Conservation (phyloP, 352 stramenopile genomes). For the Blastocystis sp. region DNA sequence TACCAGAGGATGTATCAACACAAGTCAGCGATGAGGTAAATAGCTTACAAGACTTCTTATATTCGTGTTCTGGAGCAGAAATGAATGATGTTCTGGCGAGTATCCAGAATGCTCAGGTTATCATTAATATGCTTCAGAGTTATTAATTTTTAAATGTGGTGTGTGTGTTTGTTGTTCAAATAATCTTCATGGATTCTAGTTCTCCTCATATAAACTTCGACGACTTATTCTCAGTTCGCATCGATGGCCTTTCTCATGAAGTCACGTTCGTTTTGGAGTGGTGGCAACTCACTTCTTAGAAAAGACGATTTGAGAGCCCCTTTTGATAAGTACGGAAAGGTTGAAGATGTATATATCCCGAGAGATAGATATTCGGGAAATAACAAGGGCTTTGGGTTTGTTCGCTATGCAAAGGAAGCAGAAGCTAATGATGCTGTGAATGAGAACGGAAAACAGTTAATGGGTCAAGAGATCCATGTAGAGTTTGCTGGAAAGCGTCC, state of each 20-base stretch:
- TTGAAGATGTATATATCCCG: background rate
- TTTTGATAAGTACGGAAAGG: background rate
- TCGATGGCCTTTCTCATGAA: background rate
- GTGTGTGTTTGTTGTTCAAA: background rate
- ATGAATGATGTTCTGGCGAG: conserved; percentile 11
- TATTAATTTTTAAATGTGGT: background rate
- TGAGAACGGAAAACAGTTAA: background rate
- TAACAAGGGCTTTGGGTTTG: background rate
- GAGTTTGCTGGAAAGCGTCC: background rate
- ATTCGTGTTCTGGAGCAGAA: background rate
- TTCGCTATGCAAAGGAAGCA: background rate
- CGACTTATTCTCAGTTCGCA: background rate
- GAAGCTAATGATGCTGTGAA: background rate
- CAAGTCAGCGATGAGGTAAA: conserved; percentile 75
- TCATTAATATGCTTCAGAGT: background rate
- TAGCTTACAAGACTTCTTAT: conserved; percentile 67
- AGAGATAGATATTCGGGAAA: background rate
- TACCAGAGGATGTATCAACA: conserved; percentile 77
- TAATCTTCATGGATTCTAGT: background rate
- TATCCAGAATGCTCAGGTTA: background rate
- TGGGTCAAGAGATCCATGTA: background rate
- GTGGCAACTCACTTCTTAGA: background rate
- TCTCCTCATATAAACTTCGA: background rate
- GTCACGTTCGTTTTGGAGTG: background rate
- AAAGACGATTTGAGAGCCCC: background rate